These are phyloP conservation scores for Taiozyma sp. DNA, from an alignment of 1,139 yeast genomes.

Conservation along the genomic window DNA sequence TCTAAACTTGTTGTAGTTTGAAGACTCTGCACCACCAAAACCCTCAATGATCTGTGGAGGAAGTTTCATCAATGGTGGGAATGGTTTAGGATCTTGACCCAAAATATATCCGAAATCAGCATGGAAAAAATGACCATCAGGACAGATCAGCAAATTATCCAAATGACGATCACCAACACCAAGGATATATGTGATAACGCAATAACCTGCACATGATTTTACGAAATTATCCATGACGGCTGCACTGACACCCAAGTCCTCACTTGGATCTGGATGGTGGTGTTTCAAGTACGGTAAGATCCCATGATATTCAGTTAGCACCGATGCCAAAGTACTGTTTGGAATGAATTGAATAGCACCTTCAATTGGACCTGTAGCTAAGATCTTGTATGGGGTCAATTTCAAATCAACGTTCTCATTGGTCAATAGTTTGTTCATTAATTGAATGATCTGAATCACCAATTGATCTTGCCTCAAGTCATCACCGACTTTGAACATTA, in stretches of 20 bases:
- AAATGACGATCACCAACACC: constrained; percentile 98
- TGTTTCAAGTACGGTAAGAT: constrained; percentile 66
- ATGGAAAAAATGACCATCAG: constrained; percentile 87
- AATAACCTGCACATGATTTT: constrained; percentile 95
- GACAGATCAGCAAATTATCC: constrained; percentile 72
- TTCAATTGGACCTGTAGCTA: constrained; percentile 87
- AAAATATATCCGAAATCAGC: constrained; percentile 97
- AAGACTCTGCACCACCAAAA: constrained; percentile 90
- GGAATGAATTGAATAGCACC: constrained; percentile 94
- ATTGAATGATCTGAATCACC: constrained; percentile 83
- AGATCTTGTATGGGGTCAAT: constrained; percentile 82
- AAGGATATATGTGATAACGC: constrained; percentile 88
- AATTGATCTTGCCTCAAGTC: constrained; percentile 95
- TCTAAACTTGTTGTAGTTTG: constrained; percentile 80
- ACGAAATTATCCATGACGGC: constrained; percentile 91
- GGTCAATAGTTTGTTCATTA: constrained; percentile 86
- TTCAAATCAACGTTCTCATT: constrained; percentile 88
- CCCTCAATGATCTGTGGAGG: constrained; percentile 98
- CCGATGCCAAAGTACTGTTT: constrained; percentile 83
- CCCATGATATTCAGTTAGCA: constrained; percentile 68
- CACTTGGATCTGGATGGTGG: constrained; percentile 54
- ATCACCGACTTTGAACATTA: constrained; percentile 95
- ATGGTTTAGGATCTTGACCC: constrained; percentile 97
- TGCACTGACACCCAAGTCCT: constrained; percentile 69
- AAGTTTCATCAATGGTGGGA: constrained; percentile 96